Conservation (phyloP, 2,329 filamentous ascomycete genomes). For the Dactylellina parvicollis region DNA sequence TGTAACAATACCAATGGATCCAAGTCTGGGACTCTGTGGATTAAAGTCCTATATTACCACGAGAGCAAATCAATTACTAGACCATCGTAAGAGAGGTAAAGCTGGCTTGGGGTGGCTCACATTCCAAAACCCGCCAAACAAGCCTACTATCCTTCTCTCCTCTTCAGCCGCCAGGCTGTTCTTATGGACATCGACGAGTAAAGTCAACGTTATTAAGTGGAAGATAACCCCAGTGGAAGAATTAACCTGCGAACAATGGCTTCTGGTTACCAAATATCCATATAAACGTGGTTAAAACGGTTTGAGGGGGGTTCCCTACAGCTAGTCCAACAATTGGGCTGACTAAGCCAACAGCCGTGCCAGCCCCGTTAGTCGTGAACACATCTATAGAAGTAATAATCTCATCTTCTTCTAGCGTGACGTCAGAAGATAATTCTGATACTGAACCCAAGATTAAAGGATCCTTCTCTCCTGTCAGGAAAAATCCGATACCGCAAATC, state of each 20-base stretch:
- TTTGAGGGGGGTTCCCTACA: neutral
- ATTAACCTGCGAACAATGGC: neutral
- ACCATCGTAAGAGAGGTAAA: neutral
- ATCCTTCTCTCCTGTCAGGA: neutral
- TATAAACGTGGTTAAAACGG: neutral
- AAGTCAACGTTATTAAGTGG: neutral
- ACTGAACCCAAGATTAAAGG: conserved; percentile 3
- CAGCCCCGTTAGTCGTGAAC: neutral
- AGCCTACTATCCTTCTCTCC: neutral
- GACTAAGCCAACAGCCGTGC: neutral
- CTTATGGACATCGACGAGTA: neutral
- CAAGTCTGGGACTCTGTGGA: neutral
- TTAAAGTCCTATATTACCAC: neutral
- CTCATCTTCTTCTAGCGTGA: neutral
- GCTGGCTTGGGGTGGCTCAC: neutral
- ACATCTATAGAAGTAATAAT: conserved; percentile 4
- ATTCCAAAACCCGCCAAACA: conserved; percentile 15
- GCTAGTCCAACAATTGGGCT: neutral
- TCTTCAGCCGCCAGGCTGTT: neutral
- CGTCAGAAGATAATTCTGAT: conserved; percentile 14
- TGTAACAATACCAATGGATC: conserved; percentile 11
- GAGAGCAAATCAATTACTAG: neutral
- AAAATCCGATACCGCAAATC: conserved; percentile 25
- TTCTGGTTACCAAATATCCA: neutral
- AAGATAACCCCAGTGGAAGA: conserved; percentile 1